These are phyloP conservation scores for Puccinia horiana DNA, from an alignment of 1,284 basidiomycete genomes.

Conservation along the genomic window DNA sequence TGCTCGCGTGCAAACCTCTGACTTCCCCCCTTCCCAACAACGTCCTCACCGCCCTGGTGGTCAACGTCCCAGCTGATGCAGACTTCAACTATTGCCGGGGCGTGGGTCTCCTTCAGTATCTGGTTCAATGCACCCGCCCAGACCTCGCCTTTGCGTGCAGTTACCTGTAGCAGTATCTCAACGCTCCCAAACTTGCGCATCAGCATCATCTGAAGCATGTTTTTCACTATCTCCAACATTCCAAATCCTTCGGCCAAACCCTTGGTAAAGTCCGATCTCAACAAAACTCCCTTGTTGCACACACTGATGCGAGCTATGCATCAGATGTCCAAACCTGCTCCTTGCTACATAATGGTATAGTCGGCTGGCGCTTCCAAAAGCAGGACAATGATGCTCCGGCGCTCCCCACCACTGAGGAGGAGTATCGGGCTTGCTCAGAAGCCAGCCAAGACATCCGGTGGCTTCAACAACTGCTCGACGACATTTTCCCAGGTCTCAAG, in stretches of 20 bases:
- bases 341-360: background rate
- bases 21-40: background rate
- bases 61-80: background rate
- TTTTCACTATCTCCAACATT: background rate
- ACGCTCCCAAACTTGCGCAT: background rate
- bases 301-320: conserved; percentile 1
- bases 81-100: background rate
- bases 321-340: background rate
- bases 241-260: background rate
- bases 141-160: background rate
- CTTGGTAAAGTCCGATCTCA: background rate
- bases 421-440: background rate
- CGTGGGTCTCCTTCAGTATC: conserved; percentile 3
- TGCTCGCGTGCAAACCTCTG: background rate
- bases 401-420: conserved; percentile 34
- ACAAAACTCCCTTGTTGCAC: background rate
- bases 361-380: conserved; percentile 27
- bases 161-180: background rate
- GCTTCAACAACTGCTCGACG: background rate
- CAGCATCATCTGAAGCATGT: background rate
- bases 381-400: conserved; percentile 31
- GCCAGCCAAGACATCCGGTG: background rate
- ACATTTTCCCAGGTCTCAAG: background rate
- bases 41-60: background rate
- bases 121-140: conserved; percentile 17